Conservation (phyloP, 176 grass and related monocot genomes). For the Triticum timopheevii region DNA sequence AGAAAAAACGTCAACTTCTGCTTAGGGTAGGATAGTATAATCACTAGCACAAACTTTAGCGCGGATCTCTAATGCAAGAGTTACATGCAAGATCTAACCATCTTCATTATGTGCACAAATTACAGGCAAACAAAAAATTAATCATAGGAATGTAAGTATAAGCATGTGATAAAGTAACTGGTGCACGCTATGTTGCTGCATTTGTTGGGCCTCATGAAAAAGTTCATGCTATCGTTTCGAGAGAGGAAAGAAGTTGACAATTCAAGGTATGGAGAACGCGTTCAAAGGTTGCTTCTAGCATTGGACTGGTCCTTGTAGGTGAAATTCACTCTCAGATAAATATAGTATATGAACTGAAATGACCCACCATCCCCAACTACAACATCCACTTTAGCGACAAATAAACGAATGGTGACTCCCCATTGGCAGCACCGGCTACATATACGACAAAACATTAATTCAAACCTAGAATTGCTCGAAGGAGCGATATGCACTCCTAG, state of each 20-base stretch:
- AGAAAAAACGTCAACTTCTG: not conserved
- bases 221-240: not conserved
- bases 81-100: not conserved
- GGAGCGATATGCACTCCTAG: conserved; percentile 65
- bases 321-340: conserved; percentile 28
- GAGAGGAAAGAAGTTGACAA: not conserved
- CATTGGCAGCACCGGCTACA: not conserved
- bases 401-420: not conserved
- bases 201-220: conserved; percentile 1
- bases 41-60: not conserved
- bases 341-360: conserved; percentile 26
- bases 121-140: not conserved
- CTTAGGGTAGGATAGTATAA: not conserved
- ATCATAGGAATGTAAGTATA: conserved; percentile 7
- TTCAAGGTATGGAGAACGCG: not conserved
- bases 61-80: not conserved
- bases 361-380: not conserved
- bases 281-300: not conserved
- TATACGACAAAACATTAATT: conserved; percentile 28
- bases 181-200: not conserved
- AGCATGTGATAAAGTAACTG: not conserved
- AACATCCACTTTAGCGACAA: not conserved
- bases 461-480: conserved; percentile 95
- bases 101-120: not conserved
- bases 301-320: not conserved